Percentiles rank a stretch among this genome's conserved stretches.
Conservation (phyloP, 305 asterid species). For the Rubia peregrina region DNA sequence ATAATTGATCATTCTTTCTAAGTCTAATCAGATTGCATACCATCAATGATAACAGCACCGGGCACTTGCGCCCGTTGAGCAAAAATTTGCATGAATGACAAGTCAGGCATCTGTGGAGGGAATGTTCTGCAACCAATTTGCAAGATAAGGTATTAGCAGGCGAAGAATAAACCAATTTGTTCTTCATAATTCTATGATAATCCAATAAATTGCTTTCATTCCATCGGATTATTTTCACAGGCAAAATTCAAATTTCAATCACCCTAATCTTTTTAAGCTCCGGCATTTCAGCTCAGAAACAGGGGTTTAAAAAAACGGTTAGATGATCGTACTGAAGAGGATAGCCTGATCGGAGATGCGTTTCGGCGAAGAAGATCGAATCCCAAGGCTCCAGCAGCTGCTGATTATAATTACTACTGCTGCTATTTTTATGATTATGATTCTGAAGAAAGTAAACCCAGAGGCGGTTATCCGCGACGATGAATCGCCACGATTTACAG, state of each 20-base stretch:
- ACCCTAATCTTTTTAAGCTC: neutral
- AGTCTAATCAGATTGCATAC: conserved; percentile 31
- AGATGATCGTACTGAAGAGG: conserved; percentile 56
- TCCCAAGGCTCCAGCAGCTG: conserved; percentile 56
- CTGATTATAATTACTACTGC: neutral
- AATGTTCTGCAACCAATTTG: conserved; percentile 52
- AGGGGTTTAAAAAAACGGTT: neutral
- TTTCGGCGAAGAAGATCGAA: conserved; percentile 69
- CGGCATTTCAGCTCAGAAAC: neutral
- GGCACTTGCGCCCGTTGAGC: conserved; percentile 76
- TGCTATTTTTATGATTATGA: conserved; percentile 9
- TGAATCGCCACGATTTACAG: conserved; percentile 66
- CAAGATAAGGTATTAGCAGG: neutral
- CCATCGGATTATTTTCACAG: neutral
- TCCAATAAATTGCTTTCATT: neutral
- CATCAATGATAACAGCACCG: conserved; percentile 85
- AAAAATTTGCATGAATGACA: conserved; percentile 73
- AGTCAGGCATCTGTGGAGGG: conserved; percentile 63
- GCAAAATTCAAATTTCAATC: neutral
- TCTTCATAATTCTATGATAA: neutral
- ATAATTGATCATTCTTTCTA: neutral
- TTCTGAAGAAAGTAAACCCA: conserved; percentile 89
- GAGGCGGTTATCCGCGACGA: conserved; percentile 69
- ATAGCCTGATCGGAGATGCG: conserved; percentile 61
- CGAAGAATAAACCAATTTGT: neutral